Evolutionary conservation across 305 asterid genomes (phyloP), one percentile per base, ranked within the genome.

Genomic region (Rubia tinctorum): DNA sequence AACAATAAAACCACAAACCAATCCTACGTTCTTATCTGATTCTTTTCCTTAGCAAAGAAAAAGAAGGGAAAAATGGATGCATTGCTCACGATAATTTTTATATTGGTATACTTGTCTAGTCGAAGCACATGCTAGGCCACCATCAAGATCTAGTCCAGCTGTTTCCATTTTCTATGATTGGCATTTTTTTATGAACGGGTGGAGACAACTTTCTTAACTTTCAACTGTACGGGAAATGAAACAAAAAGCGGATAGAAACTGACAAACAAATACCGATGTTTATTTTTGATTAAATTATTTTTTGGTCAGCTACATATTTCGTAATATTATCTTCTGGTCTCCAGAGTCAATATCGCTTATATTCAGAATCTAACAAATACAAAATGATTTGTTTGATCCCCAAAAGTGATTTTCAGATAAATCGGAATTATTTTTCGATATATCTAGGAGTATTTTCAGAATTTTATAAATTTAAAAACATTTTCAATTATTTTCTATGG

Each of bases 101-200:
- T 47, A 47, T 4, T 47, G 55, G 55, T 3, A 47, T 9, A 47
- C 5, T 47, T n/a, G 63, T 30, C 34, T 30, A 1, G 63, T 22
- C n/a, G 63, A 58, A 1, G 72, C 77, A 74, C 77, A 74, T 55
- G 77, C 72, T 14, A 7, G 37, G 18, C 2, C 66, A 73, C 30
- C 7, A n/a, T 51, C 44, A 11, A 22, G 67, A 47, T 61, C 44
- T 66, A 20, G 30, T 39, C 11, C 69, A 66, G 30, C 58, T 66
- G 51, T 23, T 22, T 58, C 22, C 0, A 53, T 13, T 49, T 49
- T 14, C 20, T 30, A 30, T 30, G 34, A 30, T 30, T 30, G 34
- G 34, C 34, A 30, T 30, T 30, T 30, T 30, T 30, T 30, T n/a
- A 49, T 17, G 15, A 0, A 49, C 5, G 7, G 45, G 45, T 43